phyloP scores from a whole-genome alignment of 2,329 filamentous ascomycete species.

The Aspergillus luchuensis region DNA sequence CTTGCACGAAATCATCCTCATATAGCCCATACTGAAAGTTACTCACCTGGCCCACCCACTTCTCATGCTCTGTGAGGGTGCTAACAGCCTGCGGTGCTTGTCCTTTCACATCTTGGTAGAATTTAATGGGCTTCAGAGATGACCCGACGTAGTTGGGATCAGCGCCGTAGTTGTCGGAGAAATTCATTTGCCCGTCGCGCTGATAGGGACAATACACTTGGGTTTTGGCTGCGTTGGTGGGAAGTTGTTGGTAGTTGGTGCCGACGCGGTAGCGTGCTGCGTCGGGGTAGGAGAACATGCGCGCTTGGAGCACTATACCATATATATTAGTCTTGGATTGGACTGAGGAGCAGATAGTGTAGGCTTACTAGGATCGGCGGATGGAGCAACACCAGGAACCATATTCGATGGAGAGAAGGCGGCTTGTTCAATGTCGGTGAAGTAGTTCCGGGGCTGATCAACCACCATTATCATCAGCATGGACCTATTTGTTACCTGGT shows the following conservation, averaged over 20 bases:
- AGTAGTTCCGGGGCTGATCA: constrained; percentile 14
- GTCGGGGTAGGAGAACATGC: constrained; percentile 64
- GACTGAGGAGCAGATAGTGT: too few relatives aligned
- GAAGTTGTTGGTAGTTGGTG: constrained; percentile 45
- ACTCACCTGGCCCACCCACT: background rate
- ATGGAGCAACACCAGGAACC: constrained; percentile 63
- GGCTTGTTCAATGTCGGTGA: constrained; percentile 15
- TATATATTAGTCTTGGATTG: too few relatives aligned
- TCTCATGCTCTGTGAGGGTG: background rate
- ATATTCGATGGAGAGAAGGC: constrained; percentile 8
- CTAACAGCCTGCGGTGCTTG: background rate
- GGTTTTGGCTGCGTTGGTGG: constrained; percentile 14
- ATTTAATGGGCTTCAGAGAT: background rate
- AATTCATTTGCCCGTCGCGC: background rate
- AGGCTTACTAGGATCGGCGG: constrained; percentile 57
- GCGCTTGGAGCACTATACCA: constrained; percentile 56
- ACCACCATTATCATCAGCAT: too few relatives aligned
- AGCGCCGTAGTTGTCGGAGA: background rate
- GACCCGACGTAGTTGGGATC: background rate
- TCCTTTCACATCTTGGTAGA: background rate
- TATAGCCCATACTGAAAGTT: background rate
- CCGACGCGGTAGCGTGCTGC: constrained; percentile 47
- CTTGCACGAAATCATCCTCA: background rate
- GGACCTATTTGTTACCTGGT: too few relatives aligned
- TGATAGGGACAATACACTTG: background rate